phyloP scores from a whole-genome alignment of 345 rosid genomes.

The Gossypium anomalum region DNA sequence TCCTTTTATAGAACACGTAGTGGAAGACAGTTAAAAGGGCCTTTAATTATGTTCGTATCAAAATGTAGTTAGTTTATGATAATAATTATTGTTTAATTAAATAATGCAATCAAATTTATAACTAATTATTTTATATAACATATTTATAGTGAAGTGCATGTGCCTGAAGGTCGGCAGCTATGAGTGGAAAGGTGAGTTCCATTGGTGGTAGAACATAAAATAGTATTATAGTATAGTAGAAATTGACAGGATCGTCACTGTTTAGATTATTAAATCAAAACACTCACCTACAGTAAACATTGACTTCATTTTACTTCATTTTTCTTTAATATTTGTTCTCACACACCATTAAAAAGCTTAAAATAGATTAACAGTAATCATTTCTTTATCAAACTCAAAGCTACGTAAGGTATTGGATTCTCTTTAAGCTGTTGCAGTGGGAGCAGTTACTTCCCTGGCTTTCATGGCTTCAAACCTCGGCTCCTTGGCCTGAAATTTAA shows the following conservation, averaged over 20 bases:
- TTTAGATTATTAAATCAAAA: not conserved
- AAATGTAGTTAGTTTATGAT: not conserved
- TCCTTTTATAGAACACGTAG: not conserved
- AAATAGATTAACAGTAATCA: no score
- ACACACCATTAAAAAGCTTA: no score
- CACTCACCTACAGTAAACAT: not conserved
- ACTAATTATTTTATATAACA: not conserved
- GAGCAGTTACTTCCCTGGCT: constrained; percentile 30
- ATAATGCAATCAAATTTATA: not conserved
- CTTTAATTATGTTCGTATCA: no score
- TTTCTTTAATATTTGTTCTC: no score
- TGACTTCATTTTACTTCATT: not conserved
- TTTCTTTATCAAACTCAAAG: not conserved
- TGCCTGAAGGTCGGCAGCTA: not conserved
- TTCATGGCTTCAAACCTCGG: constrained; percentile 96
- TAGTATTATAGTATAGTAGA: not conserved
- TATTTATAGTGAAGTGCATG: not conserved
- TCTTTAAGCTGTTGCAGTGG: constrained; percentile 35
- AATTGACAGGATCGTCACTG: not conserved
- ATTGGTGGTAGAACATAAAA: no score
- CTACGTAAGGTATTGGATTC: not conserved
- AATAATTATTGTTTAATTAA: not conserved
- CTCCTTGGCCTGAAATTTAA: constrained; percentile 86
- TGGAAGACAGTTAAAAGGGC: not conserved
- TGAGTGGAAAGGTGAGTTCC: no score